Base-by-base conservation (phyloP, 495 filamentous ascomycete genomes). In the Poronia punctata region DNA sequence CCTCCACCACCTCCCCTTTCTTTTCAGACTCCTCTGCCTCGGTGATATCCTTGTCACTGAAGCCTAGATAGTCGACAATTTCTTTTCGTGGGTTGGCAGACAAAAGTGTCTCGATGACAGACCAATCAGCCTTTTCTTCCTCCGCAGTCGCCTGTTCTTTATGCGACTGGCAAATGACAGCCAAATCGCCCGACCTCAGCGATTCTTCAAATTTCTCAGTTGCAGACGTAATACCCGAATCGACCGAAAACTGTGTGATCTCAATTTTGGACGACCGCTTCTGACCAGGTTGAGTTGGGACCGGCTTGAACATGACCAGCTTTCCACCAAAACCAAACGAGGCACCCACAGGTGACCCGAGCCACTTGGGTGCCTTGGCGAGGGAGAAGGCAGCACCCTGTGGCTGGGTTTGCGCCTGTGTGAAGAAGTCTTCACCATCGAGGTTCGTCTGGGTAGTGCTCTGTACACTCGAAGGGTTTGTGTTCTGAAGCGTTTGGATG, bases 271-370 rank as follows among this genome's bases (percentile, higher is more conserved):
- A 95, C 8, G 75, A 76, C 39, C 79, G 68, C 4, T 68, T 62
- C 25, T 82, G 74, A 10, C 72, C 78, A 46, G 75, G 62, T 15
- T 77, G 72, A 3, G 67, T 53, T 43, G 81, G 70, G 37, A 61
- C 59, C 32, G 69, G 61, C 27, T 74, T 75, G 49, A 97, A 82
- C 32, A 78, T 85, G 15, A 96, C 76, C 1, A 99, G 70, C 64
- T 95, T 92, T 21, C 92, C 92, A 35, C 92, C 92, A 61, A 96
- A 99, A 4, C 89, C 92, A 64, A 99, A 99, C 0, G 89, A 86
- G 15, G 82, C 90, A 46, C 86, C 83, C 38, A 80, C 80, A 7
- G 93, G 88, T 23, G 82, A 72, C 62, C 94, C 81, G 14, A 94
- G 65, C 92, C 92, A 99, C 48, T 81, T 87, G 5, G 92, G 92